Evolutionary conservation across 495 filamentous ascomycete genomes (phyloP), one percentile per base, ranked within the genome.

Genomic region (Podospora pseudoanserina): DNA sequence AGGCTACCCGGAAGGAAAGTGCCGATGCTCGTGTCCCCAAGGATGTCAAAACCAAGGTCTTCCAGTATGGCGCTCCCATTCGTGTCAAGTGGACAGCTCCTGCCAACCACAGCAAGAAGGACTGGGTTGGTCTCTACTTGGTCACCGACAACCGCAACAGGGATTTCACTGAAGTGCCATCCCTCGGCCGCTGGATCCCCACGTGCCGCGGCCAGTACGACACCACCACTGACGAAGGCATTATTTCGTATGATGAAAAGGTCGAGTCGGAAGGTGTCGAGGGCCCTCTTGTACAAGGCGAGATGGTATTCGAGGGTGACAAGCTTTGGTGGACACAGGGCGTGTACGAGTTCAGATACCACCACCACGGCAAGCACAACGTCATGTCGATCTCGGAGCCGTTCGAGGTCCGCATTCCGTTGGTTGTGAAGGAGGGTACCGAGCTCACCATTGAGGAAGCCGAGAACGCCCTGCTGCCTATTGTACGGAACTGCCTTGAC

Each of bases 311-410:
- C 72, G 84, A 87, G 18, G 94, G 94, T 54, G 93, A 97, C 83
- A 98, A 98, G 81, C 84, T 95, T 16, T 98, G 92, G 88, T 99
- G 95, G 95, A 95, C 89, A 1, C 91, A 94, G 55, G 95, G 95
- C 61, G 90, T 93, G 54, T 98, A 96, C 75, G 95, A 99, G 74
- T 94, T 99, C 80, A 89, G 95, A 11, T 97, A 97, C 80, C 95
- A 99, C 82, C 95, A 99, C 80, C 90, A 92, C 71, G 92, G 92
- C 67, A 91, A 91, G 73, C 92, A 98, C 78, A 92, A 92, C 72
- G 94, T 98, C 75, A 97, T 99, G 96, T 90, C 93, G 20, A 92
- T 98, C 71, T 96, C 93, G 18, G 84, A 91, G 73, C 93, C 95
- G 0, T 98, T 99, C 73, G 95, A 97, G 78, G 91, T 97, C 60